Percentiles rank a stretch among this genome's conserved stretches.
Conservation (phyloP, 2,329 filamentous ascomycete genomes). For the Diplodia intermedia region DNA sequence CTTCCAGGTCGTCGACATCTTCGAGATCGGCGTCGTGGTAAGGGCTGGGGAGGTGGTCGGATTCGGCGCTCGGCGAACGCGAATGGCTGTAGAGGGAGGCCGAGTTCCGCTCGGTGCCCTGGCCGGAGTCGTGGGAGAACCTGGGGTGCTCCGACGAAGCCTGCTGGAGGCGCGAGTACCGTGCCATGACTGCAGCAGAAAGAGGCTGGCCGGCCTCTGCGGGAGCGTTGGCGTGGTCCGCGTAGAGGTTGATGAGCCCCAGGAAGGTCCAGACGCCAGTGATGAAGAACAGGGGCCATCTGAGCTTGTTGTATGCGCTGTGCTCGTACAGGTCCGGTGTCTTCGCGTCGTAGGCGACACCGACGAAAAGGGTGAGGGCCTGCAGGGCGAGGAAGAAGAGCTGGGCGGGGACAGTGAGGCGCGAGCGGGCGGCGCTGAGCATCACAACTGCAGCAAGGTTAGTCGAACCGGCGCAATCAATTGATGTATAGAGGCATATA, state of each 20-base stretch:
- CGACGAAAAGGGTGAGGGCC: constrained; percentile 49
- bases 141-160: constrained; percentile 40
- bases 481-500: constrained; percentile 33
- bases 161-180: constrained; percentile 49
- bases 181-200: constrained; percentile 47
- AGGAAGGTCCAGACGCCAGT: constrained; percentile 73
- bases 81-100: constrained; percentile 71
- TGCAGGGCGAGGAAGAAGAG: constrained; percentile 59
- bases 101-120: constrained; percentile 74
- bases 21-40: constrained; percentile 54
- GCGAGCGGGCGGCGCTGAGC: constrained; percentile 81
- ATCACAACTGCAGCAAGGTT: constrained; percentile 69
- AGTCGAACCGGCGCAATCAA: constrained; percentile 37
- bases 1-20: constrained; percentile 55
- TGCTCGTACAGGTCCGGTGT: constrained; percentile 87
- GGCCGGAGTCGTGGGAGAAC: constrained; percentile 57
- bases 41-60: constrained; percentile 51
- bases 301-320: constrained; percentile 87
- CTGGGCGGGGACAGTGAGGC: constrained; percentile 73
- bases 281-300: constrained; percentile 81
- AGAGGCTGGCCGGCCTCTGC: constrained; percentile 40
- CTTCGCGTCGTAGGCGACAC: constrained; percentile 71
- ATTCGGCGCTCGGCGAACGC: constrained; percentile 64
- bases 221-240: constrained; percentile 52
- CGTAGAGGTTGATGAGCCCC: constrained; percentile 68